Base-by-base conservation (phyloP, 768 basidiomycete genomes). In the Butyriboletus loyo region DNA sequence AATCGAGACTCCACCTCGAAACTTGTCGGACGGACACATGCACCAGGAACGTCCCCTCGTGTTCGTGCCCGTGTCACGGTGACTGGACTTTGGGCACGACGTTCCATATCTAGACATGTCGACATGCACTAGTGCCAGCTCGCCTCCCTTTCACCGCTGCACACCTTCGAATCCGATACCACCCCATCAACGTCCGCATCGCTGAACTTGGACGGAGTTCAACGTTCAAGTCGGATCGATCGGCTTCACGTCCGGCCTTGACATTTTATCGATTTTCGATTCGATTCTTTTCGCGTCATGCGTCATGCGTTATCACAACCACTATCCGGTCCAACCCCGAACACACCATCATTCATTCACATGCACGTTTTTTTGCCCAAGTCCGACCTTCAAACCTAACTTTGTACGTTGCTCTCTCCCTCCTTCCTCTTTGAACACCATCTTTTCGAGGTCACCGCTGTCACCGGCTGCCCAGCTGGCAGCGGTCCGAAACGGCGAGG, bases 31-130 rank as follows among this genome's bases (percentile, higher is more conserved):
- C 37, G 27, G 32, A 46, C 15, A 24, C 42, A 21, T 37, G 52
- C 9, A 41, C 42, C 57, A 49, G 39, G 46, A 38, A 40, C 50
- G 15, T 24, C n/a, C 28, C 40, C 41, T 48, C 49, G 56, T 57
- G 56, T 41, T 39, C 49, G 44, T 45, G 46, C 39, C 10, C 38
- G 15, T 38, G 50, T 37, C 56, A 27, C 53, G 39, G 45, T 46
- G 25, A 34, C 11, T 13, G 34, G 24, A 22, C 24, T 49, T 19
- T 15, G 31, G 53, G 28, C 15, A 37, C 21, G 9, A 22, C 28
- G 22, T 21, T 17, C 38, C 54, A 25, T 17, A 31, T 50, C 32
- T 17, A 19, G 32, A 10, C 37, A n/a, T 3, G 21, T 51, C 40
- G 45, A 13, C n/a, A 24, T 35, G 21, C 42, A 32, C 36, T n/a